Base-by-base conservation (phyloP, 805 yeast genomes). In the Ogataea neopini region DNA sequence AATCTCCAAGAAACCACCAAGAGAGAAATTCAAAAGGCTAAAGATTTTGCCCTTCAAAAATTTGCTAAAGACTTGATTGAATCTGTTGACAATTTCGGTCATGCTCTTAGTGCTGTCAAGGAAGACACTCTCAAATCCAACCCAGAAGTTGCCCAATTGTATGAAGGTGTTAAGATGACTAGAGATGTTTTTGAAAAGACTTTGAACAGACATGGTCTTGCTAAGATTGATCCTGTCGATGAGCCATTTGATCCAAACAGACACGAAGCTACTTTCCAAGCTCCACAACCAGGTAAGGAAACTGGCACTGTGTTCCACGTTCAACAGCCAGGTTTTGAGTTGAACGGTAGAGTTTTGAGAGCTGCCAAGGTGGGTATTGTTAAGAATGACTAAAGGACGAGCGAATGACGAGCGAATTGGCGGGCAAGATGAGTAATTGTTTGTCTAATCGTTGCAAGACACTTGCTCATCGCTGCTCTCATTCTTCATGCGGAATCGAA, bases 291-390 rank as follows among this genome's bases (percentile, higher is more conserved):
- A 41, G 94, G 81, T 58, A 88, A 88, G 69, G 92, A 87, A 69
- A 88, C 96, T 14, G 96, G 96, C 50, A 85, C 96, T 22, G 88
- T 90, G 49, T 86, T 91, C 81, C 88, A 81, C 62, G 97, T 91
- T 50, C 96, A 90, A 72, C 96, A 87, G 71, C 78, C 84, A 19
- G 97, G 97, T 36, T 90, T 84, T 73, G 82, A 84, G 50, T 76
- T 89, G 62, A 89, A 89, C 72, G 81, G 85, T 59, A 80, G 97
- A 66, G 96, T 90, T 28, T 77, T 90, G 65, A 81, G 97, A 72
- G 96, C 97, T 26, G 96, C 97, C 49, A 90, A 90, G 76, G 97
- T 90, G 56, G 97, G 97, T 59, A 80, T 90, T 62, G 97, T 90
- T 56, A 88, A 86, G 72, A 80, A 69, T 45, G 59, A n/a, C n/a